Conservation (phyloP, 129 eudicot genomes). For the Centella asiatica region DNA sequence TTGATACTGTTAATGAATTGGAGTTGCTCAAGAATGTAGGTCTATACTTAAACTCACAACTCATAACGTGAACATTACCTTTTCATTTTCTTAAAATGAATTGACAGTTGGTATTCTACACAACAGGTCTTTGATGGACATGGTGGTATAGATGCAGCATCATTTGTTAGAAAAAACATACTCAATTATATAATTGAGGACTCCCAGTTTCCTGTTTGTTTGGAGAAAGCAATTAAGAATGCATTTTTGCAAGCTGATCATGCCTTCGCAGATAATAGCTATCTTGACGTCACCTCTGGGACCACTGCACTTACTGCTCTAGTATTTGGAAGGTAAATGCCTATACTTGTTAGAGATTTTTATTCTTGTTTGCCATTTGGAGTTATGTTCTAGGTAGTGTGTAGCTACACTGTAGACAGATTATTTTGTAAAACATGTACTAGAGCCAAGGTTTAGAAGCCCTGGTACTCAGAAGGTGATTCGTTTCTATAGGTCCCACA, state of each 20-base stretch:
- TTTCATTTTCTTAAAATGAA: background rate
- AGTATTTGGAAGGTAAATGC: conserved; percentile 65
- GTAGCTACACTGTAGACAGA: too few relatives aligned
- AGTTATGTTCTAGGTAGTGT: conserved; percentile 1
- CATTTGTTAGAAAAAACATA: conserved; percentile 51
- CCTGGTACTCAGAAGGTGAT: too few relatives aligned
- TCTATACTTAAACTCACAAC: background rate
- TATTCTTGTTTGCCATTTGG: background rate
- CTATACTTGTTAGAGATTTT: conserved; percentile 1
- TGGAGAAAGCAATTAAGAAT: conserved; percentile 62
- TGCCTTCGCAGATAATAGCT: conserved; percentile 64
- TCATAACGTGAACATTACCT: background rate
- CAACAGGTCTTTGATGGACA: conserved; percentile 95
- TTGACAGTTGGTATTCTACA: background rate
- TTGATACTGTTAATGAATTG: too few relatives aligned
- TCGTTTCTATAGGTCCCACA: too few relatives aligned
- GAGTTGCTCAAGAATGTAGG: background rate
- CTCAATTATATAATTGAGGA: conserved; percentile 70
- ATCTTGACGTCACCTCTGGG: conserved; percentile 81
- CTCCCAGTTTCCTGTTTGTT: conserved; percentile 54
- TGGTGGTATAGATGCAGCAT: conserved; percentile 93
- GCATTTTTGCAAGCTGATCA: conserved; percentile 83
- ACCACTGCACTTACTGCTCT: conserved; percentile 82
- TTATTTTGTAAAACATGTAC: too few relatives aligned
- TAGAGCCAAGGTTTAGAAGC: too few relatives aligned